These are phyloP conservation scores for Ogataea trehalophila DNA, from an alignment of 805 yeast species.

Conservation along the genomic window DNA sequence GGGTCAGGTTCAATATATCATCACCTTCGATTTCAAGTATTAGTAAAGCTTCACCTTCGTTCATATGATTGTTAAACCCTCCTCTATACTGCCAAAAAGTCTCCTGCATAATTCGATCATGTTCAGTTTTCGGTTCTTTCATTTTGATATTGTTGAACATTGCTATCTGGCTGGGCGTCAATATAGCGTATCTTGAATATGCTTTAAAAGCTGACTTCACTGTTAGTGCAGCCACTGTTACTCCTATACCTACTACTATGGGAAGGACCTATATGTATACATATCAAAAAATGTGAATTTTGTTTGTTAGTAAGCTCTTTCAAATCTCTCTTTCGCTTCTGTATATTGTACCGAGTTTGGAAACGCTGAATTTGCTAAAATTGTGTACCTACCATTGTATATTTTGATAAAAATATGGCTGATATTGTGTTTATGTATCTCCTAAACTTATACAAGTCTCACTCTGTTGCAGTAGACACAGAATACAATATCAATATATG, in stretches of 20 bases:
- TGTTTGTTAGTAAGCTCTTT: slow-evolving; percentile 10
- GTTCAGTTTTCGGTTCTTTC: slow-evolving; percentile 11
- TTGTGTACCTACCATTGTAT: no score
- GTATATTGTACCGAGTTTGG: no score
- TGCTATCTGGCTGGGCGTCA: slow-evolving; percentile 37
- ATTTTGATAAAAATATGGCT: no score
- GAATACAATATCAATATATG: no score
- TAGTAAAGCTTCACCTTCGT: slow-evolving; percentile 64
- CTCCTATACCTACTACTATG: slow-evolving; percentile 50
- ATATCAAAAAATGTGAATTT: not conserved
- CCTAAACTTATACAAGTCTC: no score
- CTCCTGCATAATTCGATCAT: slow-evolving; percentile 10
- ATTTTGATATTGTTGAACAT: slow-evolving; percentile 32
- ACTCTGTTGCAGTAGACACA: no score
- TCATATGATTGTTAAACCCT: slow-evolving; percentile 61
- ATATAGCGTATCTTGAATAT: slow-evolving; percentile 22
- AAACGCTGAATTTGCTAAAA: no score
- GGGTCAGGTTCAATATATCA: slow-evolving; percentile 46
- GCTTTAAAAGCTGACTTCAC: slow-evolving; percentile 36
- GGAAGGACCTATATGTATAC: slow-evolving; percentile 38
- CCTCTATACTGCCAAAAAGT: slow-evolving; percentile 45
- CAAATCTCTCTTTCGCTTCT: no score
- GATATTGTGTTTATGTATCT: no score
- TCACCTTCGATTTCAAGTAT: slow-evolving; percentile 55
- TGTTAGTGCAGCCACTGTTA: slow-evolving; percentile 47